Base-by-base conservation (phyloP, 208 protist species). In the Trypanosoma melophagium region DNA sequence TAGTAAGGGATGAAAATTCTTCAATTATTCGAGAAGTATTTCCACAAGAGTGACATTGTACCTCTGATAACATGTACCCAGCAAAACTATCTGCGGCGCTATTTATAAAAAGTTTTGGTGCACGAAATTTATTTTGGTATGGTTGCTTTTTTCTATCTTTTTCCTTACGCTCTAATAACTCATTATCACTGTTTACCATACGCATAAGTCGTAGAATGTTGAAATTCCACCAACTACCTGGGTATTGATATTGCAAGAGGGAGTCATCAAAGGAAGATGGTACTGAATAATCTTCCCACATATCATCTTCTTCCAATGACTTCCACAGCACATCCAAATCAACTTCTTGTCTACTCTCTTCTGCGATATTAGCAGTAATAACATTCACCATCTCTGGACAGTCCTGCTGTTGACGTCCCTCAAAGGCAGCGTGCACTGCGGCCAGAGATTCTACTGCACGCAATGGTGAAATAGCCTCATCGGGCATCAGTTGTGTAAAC, bases 381-480 rank as follows among this genome's bases (percentile, higher is more conserved):
- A 79, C 69, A 63, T 60, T 81, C 59, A 97, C 76, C 81, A 96
- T 90, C 75, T 97, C 93, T 13, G 81, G 52, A 42, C 86, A 92
- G 74, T 97, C 93, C 70, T 97, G 93, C 78, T 97, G 90, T 9
- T 70, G 71, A 44, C 82, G 78, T 9, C 93, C 93, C 66, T 89
- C 86, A 74, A 97, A 97, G 28, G 71, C 55, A 0, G 82, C 74
- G 62, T 94, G 78, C 0, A 91, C 84, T 8, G 62, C 68, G 0
- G 79, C 80, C 2, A 95, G 77, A 16, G 66, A 66, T 45, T 92
- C 79, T 0, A 95, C 74, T 42, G 82, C 72, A 1, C 56, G 56
- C 40, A 80, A 19, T 3, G 90, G 86, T 19, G 80, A 81, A 24
- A 95, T 35, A 19, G 81, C 64, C 19, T 71, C 63, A 0, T 59